A percentile compares a stretch with the other conserved stretches of the same genome.
These are phyloP conservation scores for Coemansia sp. DNA, from an alignment of 192 early-diverging fungal genomes.

Conservation along the genomic window DNA sequence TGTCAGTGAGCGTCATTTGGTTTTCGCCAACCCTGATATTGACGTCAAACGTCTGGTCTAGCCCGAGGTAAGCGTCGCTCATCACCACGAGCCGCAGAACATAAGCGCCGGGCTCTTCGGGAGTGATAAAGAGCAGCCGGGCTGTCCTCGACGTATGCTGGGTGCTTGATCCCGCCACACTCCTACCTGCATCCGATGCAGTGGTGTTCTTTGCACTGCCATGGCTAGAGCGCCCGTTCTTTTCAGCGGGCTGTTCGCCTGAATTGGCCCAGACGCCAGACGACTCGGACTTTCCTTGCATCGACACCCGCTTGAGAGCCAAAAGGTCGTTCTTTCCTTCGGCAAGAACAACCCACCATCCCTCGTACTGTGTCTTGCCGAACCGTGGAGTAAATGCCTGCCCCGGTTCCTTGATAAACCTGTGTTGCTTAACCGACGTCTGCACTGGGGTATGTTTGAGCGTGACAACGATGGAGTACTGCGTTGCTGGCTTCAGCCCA, in stretches of 20 bases:
- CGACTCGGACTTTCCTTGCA: conserved; percentile 47
- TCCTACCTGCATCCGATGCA: conserved; percentile 15
- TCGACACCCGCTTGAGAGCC: conserved; percentile 76
- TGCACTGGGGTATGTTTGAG: conserved; percentile 16
- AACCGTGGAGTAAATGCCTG: conserved; percentile 82
- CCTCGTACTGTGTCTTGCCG: conserved; percentile 89
- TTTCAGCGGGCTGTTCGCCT: conserved; percentile 4
- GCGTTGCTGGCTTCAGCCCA: conserved; percentile 29
- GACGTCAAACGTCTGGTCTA: conserved; percentile 64
- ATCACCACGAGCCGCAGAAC: conserved; percentile 59
- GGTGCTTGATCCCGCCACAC: conserved; percentile 19
- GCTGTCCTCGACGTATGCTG: conserved; percentile 5
- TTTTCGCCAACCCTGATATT: conserved; percentile 30
- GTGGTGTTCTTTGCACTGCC: neutral
- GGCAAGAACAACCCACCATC: conserved; percentile 89
- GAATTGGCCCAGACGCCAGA: conserved; percentile 14
- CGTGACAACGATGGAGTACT: conserved; percentile 53
- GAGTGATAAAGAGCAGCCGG: conserved; percentile 65
- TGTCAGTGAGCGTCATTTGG: conserved; percentile 24
- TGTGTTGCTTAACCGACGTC: conserved; percentile 25
- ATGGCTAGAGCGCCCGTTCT: neutral
- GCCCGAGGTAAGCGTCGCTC: conserved; percentile 78
- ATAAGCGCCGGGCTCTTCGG: conserved; percentile 61
- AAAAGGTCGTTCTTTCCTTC: conserved; percentile 66
- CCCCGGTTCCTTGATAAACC: conserved; percentile 39